phyloP scores from a whole-genome alignment of 441 rosid species.

The Syzygium malaccense region DNA sequence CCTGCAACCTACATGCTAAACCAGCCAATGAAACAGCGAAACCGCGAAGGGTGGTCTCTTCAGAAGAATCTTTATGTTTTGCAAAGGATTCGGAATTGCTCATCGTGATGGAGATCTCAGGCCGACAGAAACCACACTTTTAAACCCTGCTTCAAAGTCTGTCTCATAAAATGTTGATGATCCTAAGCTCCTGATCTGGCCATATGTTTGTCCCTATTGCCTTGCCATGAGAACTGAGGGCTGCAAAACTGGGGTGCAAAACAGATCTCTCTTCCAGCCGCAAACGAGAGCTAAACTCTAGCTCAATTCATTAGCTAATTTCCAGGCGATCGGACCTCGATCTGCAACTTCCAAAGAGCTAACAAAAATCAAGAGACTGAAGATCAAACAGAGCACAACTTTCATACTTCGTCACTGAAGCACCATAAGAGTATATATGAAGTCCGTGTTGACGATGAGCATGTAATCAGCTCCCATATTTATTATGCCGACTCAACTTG shows the following conservation, averaged over 20 bases:
- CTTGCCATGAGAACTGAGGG: not conserved
- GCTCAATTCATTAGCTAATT: not conserved
- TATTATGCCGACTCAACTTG: not conserved
- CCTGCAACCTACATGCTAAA: not conserved
- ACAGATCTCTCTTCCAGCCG: not conserved
- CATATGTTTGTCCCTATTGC: not conserved
- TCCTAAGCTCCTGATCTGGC: not conserved
- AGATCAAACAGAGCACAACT: not conserved
- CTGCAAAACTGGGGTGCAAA: not conserved
- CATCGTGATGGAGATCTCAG: rapidly evolving
- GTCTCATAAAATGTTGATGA: not conserved
- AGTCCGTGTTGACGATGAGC: not conserved
- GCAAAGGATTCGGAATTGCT: not conserved
- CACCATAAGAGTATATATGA: not conserved
- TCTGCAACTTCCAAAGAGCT: not conserved
- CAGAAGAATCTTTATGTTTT: not conserved
- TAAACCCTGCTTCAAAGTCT: not conserved
- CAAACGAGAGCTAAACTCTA: not conserved
- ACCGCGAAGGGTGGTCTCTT: not conserved
- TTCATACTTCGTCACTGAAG: not conserved
- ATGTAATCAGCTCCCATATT: not conserved
- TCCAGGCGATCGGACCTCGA: not conserved
- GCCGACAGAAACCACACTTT: not conserved
- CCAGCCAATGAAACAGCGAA: not conserved
- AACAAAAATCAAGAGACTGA: not conserved